phyloP scores from a whole-genome alignment of 345 rosid species.

The Moricandia arvensis region DNA sequence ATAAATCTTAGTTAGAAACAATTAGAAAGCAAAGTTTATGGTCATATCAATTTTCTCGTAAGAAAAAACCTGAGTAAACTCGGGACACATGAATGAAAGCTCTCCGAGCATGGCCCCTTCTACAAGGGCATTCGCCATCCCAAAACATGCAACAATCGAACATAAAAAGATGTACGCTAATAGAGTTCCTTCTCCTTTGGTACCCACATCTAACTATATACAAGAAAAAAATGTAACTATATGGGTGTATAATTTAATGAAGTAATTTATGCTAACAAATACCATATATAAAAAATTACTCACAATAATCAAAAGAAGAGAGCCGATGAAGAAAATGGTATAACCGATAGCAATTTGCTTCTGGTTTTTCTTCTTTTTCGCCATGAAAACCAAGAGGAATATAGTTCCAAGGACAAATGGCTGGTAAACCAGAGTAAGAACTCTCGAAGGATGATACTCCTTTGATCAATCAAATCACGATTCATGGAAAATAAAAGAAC shows the following conservation, averaged over 20 bases:
- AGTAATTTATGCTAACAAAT: not conserved
- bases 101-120: constrained; percentile 90
- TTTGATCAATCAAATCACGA: not conserved
- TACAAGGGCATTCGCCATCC: constrained; percentile 70
- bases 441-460: constrained; percentile 25
- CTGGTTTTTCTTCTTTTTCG: constrained; percentile 2
- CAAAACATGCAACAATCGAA: constrained; percentile 56
- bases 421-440: constrained; percentile 20
- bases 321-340: constrained; percentile 1
- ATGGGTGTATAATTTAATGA: not conserved
- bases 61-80: constrained; percentile 59
- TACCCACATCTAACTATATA: not conserved
- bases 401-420: constrained; percentile 18
- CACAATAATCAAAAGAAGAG: constrained; percentile 15
- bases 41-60: not conserved
- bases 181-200: not conserved
- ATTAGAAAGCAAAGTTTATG: not conserved
- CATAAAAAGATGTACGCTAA: constrained; percentile 51
- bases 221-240: not conserved
- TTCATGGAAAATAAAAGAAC: not conserved
- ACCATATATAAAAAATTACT: not conserved
- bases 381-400: constrained; percentile 6
- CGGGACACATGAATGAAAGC: constrained; percentile 71
- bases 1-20: not conserved
- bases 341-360: constrained; percentile 10